Evolutionary conservation across 306 rosid species (phyloP).

Genomic region (Lotus japonicus): DNA sequence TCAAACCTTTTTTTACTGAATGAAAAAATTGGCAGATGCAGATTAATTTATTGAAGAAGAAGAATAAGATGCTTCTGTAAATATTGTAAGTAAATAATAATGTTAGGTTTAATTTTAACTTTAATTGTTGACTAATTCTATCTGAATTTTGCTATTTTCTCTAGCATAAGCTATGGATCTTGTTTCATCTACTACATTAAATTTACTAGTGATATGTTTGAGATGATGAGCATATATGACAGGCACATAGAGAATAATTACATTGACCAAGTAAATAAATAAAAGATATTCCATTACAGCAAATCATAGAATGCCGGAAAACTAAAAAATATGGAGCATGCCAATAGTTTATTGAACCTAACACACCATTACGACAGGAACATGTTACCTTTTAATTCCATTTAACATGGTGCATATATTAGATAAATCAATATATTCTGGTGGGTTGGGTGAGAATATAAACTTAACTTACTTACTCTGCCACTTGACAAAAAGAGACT

Average conservation of each 20-base stretch:
- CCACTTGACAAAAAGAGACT: conserved; percentile 5
- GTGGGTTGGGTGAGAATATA: neutral
- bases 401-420: neutral
- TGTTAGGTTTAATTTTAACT: neutral
- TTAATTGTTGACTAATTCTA: conserved; percentile 3
- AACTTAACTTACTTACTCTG: neutral
- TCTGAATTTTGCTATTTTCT: neutral
- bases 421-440: neutral
- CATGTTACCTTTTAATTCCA: conserved; percentile 23
- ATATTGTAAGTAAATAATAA: no score
- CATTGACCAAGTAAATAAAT: conserved; percentile 4
- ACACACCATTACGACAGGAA: conserved; percentile 17
- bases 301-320: conserved; percentile 15
- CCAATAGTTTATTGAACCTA: neutral
- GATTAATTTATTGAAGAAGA: no score
- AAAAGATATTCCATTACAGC: conserved; percentile 7
- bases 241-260: conserved; percentile 15
- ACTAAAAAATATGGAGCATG: conserved; percentile 10
- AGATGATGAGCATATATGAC: neutral
- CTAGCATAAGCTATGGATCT: conserved; percentile 7
- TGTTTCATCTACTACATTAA: conserved; percentile 1
- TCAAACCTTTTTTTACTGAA: no score
- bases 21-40: no score
- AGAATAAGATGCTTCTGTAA: no score
- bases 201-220: neutral